Evolutionary conservation across 768 basidiomycete species (phyloP).

Genomic region (Kwoniella europaea): DNA sequence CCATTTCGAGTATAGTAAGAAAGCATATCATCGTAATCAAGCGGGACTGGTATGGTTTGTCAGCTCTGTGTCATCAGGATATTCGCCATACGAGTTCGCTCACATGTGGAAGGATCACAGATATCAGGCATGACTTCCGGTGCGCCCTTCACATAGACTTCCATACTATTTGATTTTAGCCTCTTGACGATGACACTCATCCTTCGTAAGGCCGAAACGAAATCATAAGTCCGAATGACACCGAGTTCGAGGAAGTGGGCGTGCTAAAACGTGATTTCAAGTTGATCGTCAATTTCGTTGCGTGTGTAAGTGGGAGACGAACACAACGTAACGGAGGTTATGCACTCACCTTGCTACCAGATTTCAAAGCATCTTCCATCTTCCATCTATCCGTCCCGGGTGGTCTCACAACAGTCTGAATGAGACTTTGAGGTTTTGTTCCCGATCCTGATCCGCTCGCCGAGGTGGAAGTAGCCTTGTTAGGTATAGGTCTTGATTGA

Average conservation of each 20-base stretch:
- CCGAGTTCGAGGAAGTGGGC: slow-evolving; percentile 97
- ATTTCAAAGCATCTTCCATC: slow-evolving; percentile 89
- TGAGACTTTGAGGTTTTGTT: slow-evolving; percentile 78
- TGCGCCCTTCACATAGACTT: slow-evolving; percentile 98
- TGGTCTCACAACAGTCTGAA: slow-evolving; percentile 94
- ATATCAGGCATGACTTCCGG: slow-evolving; percentile 97
- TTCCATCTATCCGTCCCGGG: slow-evolving; percentile 89
- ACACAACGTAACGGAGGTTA: no score
- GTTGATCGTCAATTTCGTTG: not conserved
- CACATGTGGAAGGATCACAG: slow-evolving; percentile 88
- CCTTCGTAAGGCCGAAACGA: slow-evolving; percentile 85
- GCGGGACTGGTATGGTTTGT: slow-evolving; percentile 71
- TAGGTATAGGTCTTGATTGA: slow-evolving; percentile 66
- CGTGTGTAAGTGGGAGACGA: not conserved
- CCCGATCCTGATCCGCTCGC: slow-evolving; percentile 10
- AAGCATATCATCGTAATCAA: slow-evolving; percentile 92
- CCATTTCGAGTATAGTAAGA: slow-evolving; percentile 97
- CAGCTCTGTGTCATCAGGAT: slow-evolving; percentile 1
- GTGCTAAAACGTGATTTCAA: slow-evolving; percentile 64
- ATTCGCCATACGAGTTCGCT: slow-evolving; percentile 54
- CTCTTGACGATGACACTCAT: slow-evolving; percentile 99
- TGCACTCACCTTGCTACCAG: slow-evolving; percentile 71
- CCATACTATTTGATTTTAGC: slow-evolving; percentile 92
- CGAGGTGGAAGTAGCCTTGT: slow-evolving; percentile 44
- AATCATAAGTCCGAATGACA: slow-evolving; percentile 94